Evolutionary conservation across 2,329 filamentous ascomycete species (phyloP), one percentile per base, ranked within the genome.

Genomic region (Chaetomiaceae sp.): DNA sequence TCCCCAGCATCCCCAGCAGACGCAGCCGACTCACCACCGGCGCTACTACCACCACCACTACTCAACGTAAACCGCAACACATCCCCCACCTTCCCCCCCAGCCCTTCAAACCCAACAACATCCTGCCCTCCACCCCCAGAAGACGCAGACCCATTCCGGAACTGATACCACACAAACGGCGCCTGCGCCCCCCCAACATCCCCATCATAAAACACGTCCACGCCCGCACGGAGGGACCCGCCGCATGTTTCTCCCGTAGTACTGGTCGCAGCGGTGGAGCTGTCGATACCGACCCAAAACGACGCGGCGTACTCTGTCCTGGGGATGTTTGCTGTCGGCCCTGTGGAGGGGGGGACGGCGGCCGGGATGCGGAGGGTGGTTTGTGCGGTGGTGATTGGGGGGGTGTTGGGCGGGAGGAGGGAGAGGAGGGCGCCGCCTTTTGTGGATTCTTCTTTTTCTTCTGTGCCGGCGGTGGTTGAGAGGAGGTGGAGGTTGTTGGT

Each of bases 281-380:
- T 33, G 55, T 60, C 58, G 41, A 59, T 50, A 27, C 58, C 58
- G 4, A 60, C 19, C 54, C 58, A 59, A 33, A 59, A 58, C 7
- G 58, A 58, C 16, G 57, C 55, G 1, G 52, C 54, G 55, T 58
- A 59, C 20, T 51, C 30, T 25, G 41, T 45, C 7, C 35, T 44
- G 1, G 51, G 25, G 44, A 58, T 59, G 34, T 48, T 49, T 33
- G 52, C 58, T 9, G 58, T 60, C 0, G 58, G 58, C 5, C 58
- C 58, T 8, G 41, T n/a, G 6, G 44, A 51, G 34, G 58, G 54
- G 25, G 53, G 37, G 7, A 45, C n/a, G 14, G 56, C 56, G 17
- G 14, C n/a, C 16, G 58, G 58, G 34, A 60, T 23, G 20, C 41
- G 34, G 48, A 58, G 48, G 43, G 47, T 48, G 8, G 41, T 41